phyloP scores from a whole-genome alignment of 768 basidiomycete species.

The Suillus variegatus region DNA sequence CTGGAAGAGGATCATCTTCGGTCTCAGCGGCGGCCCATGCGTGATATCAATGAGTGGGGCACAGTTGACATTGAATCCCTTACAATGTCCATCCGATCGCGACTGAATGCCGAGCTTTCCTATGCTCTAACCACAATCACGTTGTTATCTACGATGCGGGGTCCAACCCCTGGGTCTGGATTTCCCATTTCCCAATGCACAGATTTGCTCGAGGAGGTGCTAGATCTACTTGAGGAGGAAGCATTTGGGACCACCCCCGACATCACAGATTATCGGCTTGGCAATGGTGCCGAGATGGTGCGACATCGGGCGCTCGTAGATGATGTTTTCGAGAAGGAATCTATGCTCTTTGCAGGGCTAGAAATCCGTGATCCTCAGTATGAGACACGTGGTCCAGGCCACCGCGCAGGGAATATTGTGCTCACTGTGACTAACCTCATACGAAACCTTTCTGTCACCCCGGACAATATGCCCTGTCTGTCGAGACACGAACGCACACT shows the following conservation, averaged over 20 bases:
- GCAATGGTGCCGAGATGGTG: slow-evolving; percentile 40
- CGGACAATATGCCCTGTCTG: slow-evolving; percentile 70
- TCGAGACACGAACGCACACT: slow-evolving; percentile 64
- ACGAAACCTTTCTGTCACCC: slow-evolving; percentile 79
- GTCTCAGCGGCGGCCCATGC: slow-evolving; percentile 55
- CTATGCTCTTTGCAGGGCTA: slow-evolving; percentile 60
- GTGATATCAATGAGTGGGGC: slow-evolving; percentile 85
- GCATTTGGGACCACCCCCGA: slow-evolving; percentile 61
- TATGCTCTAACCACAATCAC: slow-evolving; percentile 89
- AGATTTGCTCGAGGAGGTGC: slow-evolving; percentile 82
- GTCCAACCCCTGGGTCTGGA: slow-evolving; percentile 53
- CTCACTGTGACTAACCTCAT: slow-evolving; percentile 76
- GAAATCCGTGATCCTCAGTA: slow-evolving; percentile 25
- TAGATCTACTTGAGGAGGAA: slow-evolving; percentile 84
- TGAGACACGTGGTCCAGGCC: slow-evolving; percentile 51
- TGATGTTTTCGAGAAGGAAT: slow-evolving; percentile 56
- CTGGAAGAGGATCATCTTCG: slow-evolving; percentile 63
- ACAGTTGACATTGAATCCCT: slow-evolving; percentile 89
- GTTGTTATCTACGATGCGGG: slow-evolving; percentile 77
- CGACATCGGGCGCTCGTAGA: slow-evolving; percentile 71
- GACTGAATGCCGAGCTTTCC: slow-evolving; percentile 80
- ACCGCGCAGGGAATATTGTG: slow-evolving; percentile 64
- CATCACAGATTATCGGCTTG: slow-evolving; percentile 25
- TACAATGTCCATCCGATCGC: slow-evolving; percentile 88
- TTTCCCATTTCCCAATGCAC: slow-evolving; percentile 76